A percentile compares a stretch with the other conserved stretches of the same genome.
Evolutionary conservation across 768 basidiomycete species (phyloP).

Genomic region (Suillus weaverae): DNA sequence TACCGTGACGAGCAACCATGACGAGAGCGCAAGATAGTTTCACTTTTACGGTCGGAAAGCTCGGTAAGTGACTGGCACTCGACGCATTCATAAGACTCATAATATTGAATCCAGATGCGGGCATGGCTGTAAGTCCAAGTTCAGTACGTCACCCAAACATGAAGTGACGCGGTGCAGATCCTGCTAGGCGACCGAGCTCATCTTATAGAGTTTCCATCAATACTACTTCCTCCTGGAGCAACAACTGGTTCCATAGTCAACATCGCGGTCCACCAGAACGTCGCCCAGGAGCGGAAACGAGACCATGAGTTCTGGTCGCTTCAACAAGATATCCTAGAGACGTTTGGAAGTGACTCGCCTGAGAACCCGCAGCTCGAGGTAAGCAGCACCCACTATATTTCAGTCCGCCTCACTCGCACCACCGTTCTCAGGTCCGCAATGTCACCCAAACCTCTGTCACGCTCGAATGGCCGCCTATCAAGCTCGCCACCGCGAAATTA

Average conservation of each 20-base stretch:
- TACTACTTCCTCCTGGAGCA: slow-evolving; percentile 89
- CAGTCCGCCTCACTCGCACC: slow-evolving; percentile 1
- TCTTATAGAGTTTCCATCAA: slow-evolving; percentile 96
- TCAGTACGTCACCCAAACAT: slow-evolving; percentile 7
- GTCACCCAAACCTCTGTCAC: slow-evolving; percentile 97
- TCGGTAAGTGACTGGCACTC: slow-evolving; percentile 56
- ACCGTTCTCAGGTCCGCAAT: slow-evolving; percentile 67
- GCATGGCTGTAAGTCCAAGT: slow-evolving; percentile 74
- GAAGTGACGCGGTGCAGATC: slow-evolving; percentile 50
- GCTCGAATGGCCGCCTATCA: slow-evolving; percentile 88
- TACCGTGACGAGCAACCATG: slow-evolving; percentile 23
- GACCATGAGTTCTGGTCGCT: slow-evolving; percentile 82
- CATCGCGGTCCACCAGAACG: slow-evolving; percentile 91
- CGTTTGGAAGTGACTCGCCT: slow-evolving; percentile 70
- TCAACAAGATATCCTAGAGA: slow-evolving; percentile 75
- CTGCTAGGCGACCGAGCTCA: slow-evolving; percentile 92
- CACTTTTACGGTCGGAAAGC: slow-evolving; percentile 93
- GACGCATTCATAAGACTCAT: slow-evolving; percentile 12
- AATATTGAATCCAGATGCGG: slow-evolving; percentile 64
- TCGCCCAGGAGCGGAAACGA: slow-evolving; percentile 77
- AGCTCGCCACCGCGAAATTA: slow-evolving; percentile 83
- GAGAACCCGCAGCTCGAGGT: slow-evolving; percentile 75
- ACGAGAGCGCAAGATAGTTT: slow-evolving; percentile 60
- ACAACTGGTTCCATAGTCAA: slow-evolving; percentile 95
- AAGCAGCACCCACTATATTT: slow-evolving; percentile 16